These are phyloP conservation scores for Laetiporus sulphureus DNA, from an alignment of 1,284 basidiomycete genomes.

Conservation along the genomic window DNA sequence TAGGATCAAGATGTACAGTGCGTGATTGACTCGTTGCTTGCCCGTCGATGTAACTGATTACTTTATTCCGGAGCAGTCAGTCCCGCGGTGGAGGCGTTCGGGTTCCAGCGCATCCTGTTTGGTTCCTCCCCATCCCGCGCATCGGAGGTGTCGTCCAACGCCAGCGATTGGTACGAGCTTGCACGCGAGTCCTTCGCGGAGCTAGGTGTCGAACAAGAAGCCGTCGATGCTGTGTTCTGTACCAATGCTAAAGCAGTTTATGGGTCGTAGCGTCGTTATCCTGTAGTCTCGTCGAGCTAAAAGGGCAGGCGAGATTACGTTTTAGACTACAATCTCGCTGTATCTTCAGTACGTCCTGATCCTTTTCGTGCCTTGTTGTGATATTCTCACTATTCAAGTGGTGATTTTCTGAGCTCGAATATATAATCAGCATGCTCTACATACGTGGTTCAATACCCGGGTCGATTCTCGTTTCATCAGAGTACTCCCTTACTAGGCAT, in stretches of 20 bases:
- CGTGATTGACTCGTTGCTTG: constrained; percentile 29
- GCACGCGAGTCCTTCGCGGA: constrained; percentile 78
- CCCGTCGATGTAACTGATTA: neutral
- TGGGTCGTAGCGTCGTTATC: neutral
- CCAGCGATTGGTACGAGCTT: constrained; percentile 76
- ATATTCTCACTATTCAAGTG: no score
- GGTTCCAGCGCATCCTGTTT: constrained; percentile 50
- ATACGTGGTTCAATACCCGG: no score
- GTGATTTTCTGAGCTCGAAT: no score
- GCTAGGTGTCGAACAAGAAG: constrained; percentile 73
- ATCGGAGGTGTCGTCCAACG: constrained; percentile 39
- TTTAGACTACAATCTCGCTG: no score
- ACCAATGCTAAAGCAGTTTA: constrained; percentile 60
- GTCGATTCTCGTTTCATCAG: no score
- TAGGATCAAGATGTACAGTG: constrained; percentile 85
- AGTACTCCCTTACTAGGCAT: no score
- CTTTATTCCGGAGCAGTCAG: constrained; percentile 44
- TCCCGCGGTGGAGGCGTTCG: constrained; percentile 66
- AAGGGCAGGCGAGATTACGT: no score
- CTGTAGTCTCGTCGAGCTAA: no score
- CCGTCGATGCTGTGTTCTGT: constrained; percentile 67
- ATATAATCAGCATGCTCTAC: no score
- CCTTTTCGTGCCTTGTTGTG: no score
- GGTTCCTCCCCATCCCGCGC: constrained; percentile 42
- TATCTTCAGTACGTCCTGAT: no score